Evolutionary conservation across 768 basidiomycete genomes (phyloP).

Genomic region (Phanerodontia chrysosporium): DNA sequence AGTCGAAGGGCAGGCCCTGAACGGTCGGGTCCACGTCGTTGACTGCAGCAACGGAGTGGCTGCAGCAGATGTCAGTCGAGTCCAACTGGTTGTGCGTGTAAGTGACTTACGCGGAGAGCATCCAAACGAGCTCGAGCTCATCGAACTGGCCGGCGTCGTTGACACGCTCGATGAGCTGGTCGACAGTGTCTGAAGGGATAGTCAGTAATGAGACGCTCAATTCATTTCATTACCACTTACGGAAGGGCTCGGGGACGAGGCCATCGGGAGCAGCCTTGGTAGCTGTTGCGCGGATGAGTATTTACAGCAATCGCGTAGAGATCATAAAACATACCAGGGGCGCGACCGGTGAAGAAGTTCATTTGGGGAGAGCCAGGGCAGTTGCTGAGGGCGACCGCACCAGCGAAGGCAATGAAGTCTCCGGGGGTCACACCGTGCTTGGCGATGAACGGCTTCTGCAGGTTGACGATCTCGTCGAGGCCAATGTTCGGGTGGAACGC

Average conservation of each 20-base stretch:
- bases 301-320: neutral
- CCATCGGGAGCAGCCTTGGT: constrained; percentile 11
- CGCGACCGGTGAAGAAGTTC: constrained; percentile 26
- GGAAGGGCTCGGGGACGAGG: constrained; percentile 16
- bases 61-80: neutral
- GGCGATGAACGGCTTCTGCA: constrained; percentile 31
- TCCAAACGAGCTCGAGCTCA: constrained; percentile 20
- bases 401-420: constrained; percentile 49
- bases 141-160: constrained; percentile 19
- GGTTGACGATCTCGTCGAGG: constrained; percentile 29
- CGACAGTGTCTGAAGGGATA: constrained; percentile 13
- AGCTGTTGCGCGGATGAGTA: neutral
- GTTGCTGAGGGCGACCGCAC: constrained; percentile 37
- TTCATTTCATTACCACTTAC: too few species aligned
- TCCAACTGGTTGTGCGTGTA: neutral
- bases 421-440: constrained; percentile 35
- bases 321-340: constrained; percentile 18
- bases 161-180: constrained; percentile 18
- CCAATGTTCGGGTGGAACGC: constrained; percentile 41
- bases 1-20: constrained; percentile 13
- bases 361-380: constrained; percentile 43
- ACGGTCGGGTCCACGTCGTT: constrained; percentile 17
- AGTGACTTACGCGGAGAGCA: constrained; percentile 16
- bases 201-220: too few species aligned
- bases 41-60: constrained; percentile 22